Evolutionary conservation across 495 filamentous ascomycete genomes (phyloP).

Genomic region (Podospora pseudocomata): DNA sequence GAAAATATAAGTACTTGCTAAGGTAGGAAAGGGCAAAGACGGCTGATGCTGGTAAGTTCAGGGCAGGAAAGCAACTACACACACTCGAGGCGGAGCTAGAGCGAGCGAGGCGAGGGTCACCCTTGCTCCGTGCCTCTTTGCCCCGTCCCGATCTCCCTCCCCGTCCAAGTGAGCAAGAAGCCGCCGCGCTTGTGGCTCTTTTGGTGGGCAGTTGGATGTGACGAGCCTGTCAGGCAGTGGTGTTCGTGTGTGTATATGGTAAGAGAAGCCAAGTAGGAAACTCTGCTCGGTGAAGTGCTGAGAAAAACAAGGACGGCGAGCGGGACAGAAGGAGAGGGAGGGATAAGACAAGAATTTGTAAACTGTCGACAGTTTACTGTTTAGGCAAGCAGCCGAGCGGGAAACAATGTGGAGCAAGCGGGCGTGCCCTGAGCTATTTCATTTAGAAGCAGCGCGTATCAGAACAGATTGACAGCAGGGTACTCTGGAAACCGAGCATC

Average conservation of each 20-base stretch:
- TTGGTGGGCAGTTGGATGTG: neutral
- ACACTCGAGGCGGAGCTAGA: conserved; percentile 32
- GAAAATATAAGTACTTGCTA: conserved; percentile 35
- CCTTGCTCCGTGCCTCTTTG: conserved; percentile 30
- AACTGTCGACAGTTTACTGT: conserved; percentile 26
- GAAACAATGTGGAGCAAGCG: conserved; percentile 35
- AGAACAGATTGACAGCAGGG: conserved; percentile 40
- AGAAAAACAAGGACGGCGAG: conserved; percentile 11
- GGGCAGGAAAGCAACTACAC: conserved; percentile 20
- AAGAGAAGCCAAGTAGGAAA: conserved; percentile 10
- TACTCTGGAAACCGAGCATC: conserved; percentile 24
- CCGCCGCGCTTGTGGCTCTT: neutral
- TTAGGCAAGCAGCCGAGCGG: conserved; percentile 32
- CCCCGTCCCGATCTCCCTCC: conserved; percentile 27
- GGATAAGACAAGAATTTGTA: conserved; percentile 26
- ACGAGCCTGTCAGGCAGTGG: neutral
- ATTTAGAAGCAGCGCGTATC: conserved; percentile 39
- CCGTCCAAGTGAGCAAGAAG: conserved; percentile 9
- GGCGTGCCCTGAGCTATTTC: conserved; percentile 34
- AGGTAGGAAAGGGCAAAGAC: conserved; percentile 30
- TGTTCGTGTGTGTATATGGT: neutral
- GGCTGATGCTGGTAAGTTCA: conserved; percentile 23
- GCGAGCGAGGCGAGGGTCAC: conserved; percentile 33
- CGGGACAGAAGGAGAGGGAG: conserved; percentile 14
- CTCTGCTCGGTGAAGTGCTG: neutral